Base-by-base conservation (phyloP, 2,329 filamentous ascomycete genomes). In the Tolypocladium sp. region DNA sequence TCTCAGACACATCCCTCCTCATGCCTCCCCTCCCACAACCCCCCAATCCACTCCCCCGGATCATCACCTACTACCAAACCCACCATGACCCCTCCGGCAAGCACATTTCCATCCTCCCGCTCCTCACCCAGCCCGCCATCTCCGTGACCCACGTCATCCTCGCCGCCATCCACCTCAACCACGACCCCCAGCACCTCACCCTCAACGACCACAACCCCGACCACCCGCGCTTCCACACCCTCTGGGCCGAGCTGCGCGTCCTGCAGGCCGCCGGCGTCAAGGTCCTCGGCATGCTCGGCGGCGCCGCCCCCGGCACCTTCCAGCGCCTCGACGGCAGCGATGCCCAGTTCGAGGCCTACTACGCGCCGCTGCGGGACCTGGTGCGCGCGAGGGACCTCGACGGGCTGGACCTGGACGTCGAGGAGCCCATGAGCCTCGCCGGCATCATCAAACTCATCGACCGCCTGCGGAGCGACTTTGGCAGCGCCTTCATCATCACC, bases 271-370 rank as follows among this genome's bases (percentile, higher is more conserved):
- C 81, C 8, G 91, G 91, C 49, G 80, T 96, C 63, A 91, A 88
- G 66, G 85, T 96, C 15, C 80, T 96, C 70, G 90, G 85, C 58
- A 94, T 97, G 90, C 79, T 96, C 2, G 92, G 92, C 44, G 92
- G 92, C 20, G 91, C 92, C 2, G 91, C 91, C 0, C 81, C 82
- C 60, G 92, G 92, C 13, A 88, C 85, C 15, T 96, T 83, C 58
- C 33, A 61, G 55, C 79, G 79, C 0, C 80, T 86, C 4, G 83
- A 88, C 67, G 83, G 84, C 59, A 70, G 70, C 53, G 69, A 77
- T 42, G 75, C 80, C 57, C 75, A 79, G 30, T 95, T 95, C 68
- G 89, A 95, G 73, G 71, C 76, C 20, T 91, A 89, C 75, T 95
- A 96, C 69, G 68, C 67, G 0, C 90, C 89, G 3, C 75, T 96